Percentiles rank a stretch among this genome's conserved stretches.
Conservation (phyloP, 106 monocot species). For the Apostasia ramifera region DNA sequence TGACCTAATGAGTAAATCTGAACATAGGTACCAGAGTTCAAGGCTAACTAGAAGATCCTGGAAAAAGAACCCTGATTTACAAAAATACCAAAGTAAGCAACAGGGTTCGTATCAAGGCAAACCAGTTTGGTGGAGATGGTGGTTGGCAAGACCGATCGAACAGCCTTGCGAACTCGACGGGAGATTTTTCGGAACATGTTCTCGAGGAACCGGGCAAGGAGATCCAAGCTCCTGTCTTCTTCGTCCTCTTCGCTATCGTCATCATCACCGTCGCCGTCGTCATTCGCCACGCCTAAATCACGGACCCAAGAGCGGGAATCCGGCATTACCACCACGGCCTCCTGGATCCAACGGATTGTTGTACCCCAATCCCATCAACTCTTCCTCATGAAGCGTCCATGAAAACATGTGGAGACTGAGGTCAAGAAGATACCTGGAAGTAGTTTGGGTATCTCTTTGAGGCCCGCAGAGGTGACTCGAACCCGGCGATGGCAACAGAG, state of each 20-base stretch:
- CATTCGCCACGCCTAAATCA: constrained; percentile 16
- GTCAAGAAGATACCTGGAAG: constrained; percentile 10
- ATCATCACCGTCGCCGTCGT: constrained; percentile 31
- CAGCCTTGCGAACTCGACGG: constrained; percentile 56
- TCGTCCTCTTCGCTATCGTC: constrained; percentile 68
- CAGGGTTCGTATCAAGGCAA: background rate
- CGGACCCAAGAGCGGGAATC: constrained; percentile 57
- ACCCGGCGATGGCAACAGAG: background rate
- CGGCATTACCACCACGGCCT: constrained; percentile 45
- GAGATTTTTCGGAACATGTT: constrained; percentile 72
- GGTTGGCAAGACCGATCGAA: constrained; percentile 75
- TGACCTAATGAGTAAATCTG: background rate
- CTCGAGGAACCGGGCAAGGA: constrained; percentile 57
- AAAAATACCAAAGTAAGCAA: background rate
- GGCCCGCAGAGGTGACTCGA: constrained; percentile 16
- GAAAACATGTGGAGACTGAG: background rate
- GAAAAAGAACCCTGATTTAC: background rate
- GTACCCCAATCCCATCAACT: background rate
- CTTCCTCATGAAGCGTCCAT: background rate
- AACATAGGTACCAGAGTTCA: background rate
- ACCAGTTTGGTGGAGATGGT: constrained; percentile 80
- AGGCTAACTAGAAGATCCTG: background rate
- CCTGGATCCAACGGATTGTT: constrained; percentile 11
- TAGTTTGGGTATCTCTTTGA: constrained; percentile 21
- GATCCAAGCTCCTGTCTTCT: constrained; percentile 84